Percentiles rank a stretch among this genome's conserved stretches.
phyloP scores from a whole-genome alignment of 106 monocot genomes.

The Dendrobium huoshanense region DNA sequence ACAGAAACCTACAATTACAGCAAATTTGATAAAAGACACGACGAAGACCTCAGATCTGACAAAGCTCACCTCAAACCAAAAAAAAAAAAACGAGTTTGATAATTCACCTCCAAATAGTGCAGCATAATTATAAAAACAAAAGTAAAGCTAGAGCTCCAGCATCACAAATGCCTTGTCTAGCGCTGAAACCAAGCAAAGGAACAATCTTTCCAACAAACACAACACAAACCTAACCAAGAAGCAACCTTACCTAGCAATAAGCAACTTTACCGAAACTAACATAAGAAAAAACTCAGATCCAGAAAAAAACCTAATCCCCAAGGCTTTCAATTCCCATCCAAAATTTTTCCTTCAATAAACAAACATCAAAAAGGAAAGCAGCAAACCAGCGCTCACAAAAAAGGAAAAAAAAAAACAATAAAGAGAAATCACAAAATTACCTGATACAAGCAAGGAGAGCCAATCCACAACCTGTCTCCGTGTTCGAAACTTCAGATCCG shows the following conservation, averaged over 20 bases:
- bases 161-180: neutral
- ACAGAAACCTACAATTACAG: neutral
- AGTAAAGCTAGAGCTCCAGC: neutral
- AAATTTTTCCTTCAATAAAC: neutral
- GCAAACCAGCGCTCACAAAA: neutral
- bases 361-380: neutral
- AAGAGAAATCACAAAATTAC: constrained; percentile 16
- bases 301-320: neutral
- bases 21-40: neutral
- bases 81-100: neutral
- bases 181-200: neutral
- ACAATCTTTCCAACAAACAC: neutral
- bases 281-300: neutral
- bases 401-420: neutral
- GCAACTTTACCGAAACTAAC: neutral
- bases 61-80: neutral
- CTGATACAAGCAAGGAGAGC: constrained; percentile 67
- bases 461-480: constrained; percentile 88
- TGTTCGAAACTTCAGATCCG: constrained; percentile 49
- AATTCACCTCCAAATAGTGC: neutral
- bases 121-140: neutral
- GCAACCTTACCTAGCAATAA: too few species aligned
- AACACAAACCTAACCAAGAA: too few species aligned
- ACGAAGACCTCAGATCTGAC: neutral
- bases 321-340: neutral